A percentile compares a stretch with the other conserved stretches of the same genome.
These are phyloP conservation scores for Globisporangium spinosum DNA, from an alignment of 352 stramenopile species.

Conservation along the genomic window DNA sequence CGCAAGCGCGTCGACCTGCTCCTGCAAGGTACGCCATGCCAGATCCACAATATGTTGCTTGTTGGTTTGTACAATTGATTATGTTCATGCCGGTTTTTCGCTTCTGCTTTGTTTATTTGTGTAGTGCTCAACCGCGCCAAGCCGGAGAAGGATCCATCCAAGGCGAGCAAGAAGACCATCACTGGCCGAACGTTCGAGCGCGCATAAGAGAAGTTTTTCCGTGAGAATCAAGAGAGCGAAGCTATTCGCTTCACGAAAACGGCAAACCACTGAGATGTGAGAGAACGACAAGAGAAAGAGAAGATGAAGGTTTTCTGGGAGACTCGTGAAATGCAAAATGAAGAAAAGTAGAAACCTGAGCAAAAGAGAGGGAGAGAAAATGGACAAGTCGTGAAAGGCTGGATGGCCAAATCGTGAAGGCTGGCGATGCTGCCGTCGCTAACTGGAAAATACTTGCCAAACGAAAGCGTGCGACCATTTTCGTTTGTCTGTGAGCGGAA, in stretches of 20 bases:
- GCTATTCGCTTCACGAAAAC: neutral
- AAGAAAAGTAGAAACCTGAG: neutral
- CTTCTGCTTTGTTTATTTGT: neutral
- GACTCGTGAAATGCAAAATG: neutral
- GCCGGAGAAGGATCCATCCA: slow-evolving; percentile 86
- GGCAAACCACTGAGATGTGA: neutral
- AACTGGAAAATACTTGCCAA: too few relatives aligned
- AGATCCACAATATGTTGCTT: neutral
- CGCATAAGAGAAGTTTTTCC: slow-evolving; percentile 18
- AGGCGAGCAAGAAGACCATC: slow-evolving; percentile 91
- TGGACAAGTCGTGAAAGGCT: neutral
- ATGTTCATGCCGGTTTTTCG: neutral
- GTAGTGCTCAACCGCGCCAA: slow-evolving; percentile 90
- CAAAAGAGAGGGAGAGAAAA: neutral
- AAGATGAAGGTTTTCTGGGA: neutral
- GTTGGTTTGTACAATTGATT: neutral
- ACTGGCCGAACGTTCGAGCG: slow-evolving; percentile 88
- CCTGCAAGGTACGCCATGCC: slow-evolving; percentile 73
- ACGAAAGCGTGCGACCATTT: too few relatives aligned
- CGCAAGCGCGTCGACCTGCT: slow-evolving; percentile 90
- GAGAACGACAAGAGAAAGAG: neutral
- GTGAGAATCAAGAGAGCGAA: neutral
- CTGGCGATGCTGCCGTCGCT: too few relatives aligned
- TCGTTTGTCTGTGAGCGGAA: too few relatives aligned
- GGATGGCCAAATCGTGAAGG: too few relatives aligned